Conservation (phyloP, 1,284 basidiomycete species). For the Ustilago bromivora region DNA sequence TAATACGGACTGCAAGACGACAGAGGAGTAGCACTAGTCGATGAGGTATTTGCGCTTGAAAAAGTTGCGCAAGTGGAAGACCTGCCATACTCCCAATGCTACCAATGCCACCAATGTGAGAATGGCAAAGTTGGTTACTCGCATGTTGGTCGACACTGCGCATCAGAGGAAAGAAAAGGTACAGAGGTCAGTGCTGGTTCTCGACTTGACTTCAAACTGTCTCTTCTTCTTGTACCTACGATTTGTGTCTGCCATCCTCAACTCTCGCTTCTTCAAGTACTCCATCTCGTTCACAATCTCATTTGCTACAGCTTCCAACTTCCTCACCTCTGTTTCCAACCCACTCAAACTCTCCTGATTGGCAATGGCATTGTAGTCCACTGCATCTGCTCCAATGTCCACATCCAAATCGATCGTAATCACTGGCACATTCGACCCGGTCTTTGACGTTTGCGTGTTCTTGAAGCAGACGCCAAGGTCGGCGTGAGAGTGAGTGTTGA, state of each 20-base stretch:
- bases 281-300: constrained; percentile 94
- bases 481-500: constrained; percentile 92
- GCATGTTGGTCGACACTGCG: constrained; percentile 86
- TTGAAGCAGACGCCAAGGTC: constrained; percentile 95
- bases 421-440: not conserved
- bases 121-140: constrained; percentile 93
- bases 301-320: constrained; percentile 91
- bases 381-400: constrained; percentile 96
- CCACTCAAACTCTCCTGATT: constrained; percentile 97
- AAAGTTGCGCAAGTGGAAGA: constrained; percentile 90
- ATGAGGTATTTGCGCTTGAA: constrained; percentile 98
- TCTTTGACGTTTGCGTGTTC: constrained; percentile 72
- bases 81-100: constrained; percentile 91
- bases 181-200: not conserved
- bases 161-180: not conserved
- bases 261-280: constrained; percentile 90
- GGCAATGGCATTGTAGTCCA: constrained; percentile 99
- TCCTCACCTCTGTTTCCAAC: constrained; percentile 97
- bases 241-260: constrained; percentile 90
- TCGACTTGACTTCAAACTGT: not conserved
- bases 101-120: constrained; percentile 84
- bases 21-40: constrained; percentile 74
- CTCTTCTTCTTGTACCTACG: constrained; percentile 74
- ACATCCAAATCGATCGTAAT: constrained; percentile 84
- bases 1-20: not conserved